phyloP scores from a whole-genome alignment of 2,329 filamentous ascomycete species.

The Stagonosporopsis rhizophila region DNA sequence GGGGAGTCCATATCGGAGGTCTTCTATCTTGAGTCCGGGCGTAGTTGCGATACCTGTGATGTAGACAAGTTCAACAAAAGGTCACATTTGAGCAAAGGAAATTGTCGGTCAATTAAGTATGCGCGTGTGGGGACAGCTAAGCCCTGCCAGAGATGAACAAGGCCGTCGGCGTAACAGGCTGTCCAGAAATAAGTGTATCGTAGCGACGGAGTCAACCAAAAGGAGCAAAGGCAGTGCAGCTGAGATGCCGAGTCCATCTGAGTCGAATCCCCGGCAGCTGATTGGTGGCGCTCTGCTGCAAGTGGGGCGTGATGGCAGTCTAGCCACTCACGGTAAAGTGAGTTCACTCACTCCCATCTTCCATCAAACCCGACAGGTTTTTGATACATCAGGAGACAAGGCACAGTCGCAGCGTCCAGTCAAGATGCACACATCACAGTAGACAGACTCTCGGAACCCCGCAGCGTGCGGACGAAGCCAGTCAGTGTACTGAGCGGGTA shows the following conservation, averaged over 20 bases:
- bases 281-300: background rate
- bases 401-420: background rate
- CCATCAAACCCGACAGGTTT: background rate
- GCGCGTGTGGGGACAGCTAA: background rate
- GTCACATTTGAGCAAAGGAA: background rate
- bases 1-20: background rate
- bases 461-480: background rate
- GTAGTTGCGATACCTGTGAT: background rate
- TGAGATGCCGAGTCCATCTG: background rate
- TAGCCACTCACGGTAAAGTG: background rate
- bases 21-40: background rate
- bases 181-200: background rate
- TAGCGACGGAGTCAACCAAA: background rate
- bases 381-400: background rate
- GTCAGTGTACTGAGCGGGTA: background rate
- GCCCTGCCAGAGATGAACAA: background rate
- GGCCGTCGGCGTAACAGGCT: background rate
- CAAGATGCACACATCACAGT: constrained; percentile 1
- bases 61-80: background rate
- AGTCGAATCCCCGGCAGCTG: background rate
- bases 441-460: constrained; percentile 1
- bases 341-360: background rate
- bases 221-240: background rate
- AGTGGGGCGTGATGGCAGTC: background rate
- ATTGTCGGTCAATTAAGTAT: background rate